These are phyloP conservation scores for Mucor piriformis DNA, from an alignment of 371 early-diverging fungal genomes.

Conservation along the genomic window DNA sequence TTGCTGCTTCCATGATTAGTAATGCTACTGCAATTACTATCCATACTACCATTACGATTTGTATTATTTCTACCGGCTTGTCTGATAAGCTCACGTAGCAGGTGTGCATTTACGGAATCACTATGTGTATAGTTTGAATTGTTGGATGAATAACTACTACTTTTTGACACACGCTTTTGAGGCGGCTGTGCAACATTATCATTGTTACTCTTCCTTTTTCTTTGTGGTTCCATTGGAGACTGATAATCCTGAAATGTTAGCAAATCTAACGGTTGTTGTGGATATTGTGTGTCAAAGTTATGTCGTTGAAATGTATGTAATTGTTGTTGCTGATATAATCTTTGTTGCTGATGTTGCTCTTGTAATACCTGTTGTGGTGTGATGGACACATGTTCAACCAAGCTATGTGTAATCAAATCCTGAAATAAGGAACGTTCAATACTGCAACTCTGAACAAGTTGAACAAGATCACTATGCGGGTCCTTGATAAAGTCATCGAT, in stretches of 20 bases:
- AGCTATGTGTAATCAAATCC: slow-evolving; percentile 5
- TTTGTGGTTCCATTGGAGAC: not conserved
- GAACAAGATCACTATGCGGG: slow-evolving; percentile 18
- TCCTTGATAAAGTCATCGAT: slow-evolving; percentile 19
- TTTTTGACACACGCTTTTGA: not conserved
- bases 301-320: not conserved
- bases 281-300: not conserved
- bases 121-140: slow-evolving; percentile 5
- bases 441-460: slow-evolving; percentile 11
- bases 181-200: no score
- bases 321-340: not conserved
- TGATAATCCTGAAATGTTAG: not conserved
- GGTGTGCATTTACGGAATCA: slow-evolving; percentile 19
- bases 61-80: slow-evolving; percentile 13
- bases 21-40: not conserved
- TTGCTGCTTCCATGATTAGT: not conserved
- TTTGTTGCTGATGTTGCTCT: not conserved
- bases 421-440: slow-evolving; percentile 10
- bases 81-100: slow-evolving; percentile 15
- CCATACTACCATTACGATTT: not conserved
- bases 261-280: not conserved
- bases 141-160: not conserved
- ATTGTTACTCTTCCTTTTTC: not conserved
- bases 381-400: not conserved
- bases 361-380: not conserved